Base-by-base conservation (phyloP, 2,329 filamentous ascomycete species). In the Claviceps citrina region DNA sequence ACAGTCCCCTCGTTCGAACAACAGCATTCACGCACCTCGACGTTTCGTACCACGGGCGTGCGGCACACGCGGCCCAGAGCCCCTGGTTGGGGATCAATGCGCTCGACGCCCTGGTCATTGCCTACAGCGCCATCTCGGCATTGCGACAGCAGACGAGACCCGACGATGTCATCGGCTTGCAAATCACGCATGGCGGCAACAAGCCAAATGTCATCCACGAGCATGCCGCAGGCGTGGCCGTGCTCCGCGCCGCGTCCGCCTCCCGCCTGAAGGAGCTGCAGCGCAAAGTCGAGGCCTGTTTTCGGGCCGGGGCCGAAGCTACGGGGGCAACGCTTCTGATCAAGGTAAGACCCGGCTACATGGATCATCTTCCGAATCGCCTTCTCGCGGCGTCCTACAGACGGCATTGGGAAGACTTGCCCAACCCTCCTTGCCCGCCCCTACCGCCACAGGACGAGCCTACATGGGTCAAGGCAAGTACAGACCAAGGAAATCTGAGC, bases 21-120 rank as follows among this genome's bases (percentile, higher is more conserved):
- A 64, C 67, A 3, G 71, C 71, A 5, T 73, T 67, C 46, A 49
- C 56, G 4, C 55, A 58, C 38, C 64, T 73, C 50, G 62, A 60
- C 34, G 68, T 67, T 4, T 67, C 67, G 44, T 75, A 69, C 47
- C 62, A 65, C 8, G 73, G 73, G 5, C 64, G 62, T 28, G 66
- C 67, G 40, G 70, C 72, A 0, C 71, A 76, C 46, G 71, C 71
- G 0, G 70, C 68, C 3, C 62, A 63, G 1, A 67, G 61, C 24
- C 72, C 71, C 0, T 76, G 70, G 71, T 59, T 70, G 5, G 71
- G 72, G 0, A 60, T 71, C 48, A 76, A 76, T 49, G 71, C 71
- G 0, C 62, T 76, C 1, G 72, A 77, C 49, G 71, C 70, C 1
- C 47, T 73, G 18, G 56, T 76, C 3, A 57, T 61, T 0, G 64